Evolutionary conservation across 805 yeast species (phyloP).

Genomic region (Pichia deserticola): DNA sequence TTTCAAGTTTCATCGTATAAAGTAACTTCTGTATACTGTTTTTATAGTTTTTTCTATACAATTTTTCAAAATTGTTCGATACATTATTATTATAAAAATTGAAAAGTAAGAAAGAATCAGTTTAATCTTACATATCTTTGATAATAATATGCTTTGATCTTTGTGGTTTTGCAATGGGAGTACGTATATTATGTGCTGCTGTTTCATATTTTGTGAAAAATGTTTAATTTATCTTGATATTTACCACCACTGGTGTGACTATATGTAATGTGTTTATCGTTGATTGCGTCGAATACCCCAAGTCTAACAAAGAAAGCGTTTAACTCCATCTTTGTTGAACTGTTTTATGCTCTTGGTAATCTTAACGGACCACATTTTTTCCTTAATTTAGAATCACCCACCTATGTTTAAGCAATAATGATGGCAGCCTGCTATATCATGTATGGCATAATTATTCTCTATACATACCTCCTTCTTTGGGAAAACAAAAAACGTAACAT

Average conservation of each 20-base stretch:
- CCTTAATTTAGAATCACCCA: slow-evolving; percentile 42
- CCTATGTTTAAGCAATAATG: slow-evolving; percentile 39
- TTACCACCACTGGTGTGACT: slow-evolving; percentile 7
- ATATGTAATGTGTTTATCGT: slow-evolving; percentile 3
- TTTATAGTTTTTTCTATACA: too few species aligned
- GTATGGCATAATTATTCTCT: slow-evolving; percentile 13
- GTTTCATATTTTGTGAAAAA: slow-evolving; percentile 13
- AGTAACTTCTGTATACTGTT: too few species aligned
- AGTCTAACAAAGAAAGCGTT: slow-evolving; percentile 56
- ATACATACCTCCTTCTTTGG: slow-evolving; percentile 14
- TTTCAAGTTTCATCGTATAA: too few species aligned
- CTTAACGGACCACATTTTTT: slow-evolving; percentile 61
- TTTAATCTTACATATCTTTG: too few species aligned
- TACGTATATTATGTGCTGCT: slow-evolving; percentile 18
- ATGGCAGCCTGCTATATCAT: slow-evolving; percentile 19
- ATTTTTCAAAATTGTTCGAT: too few species aligned
- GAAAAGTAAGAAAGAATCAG: too few species aligned
- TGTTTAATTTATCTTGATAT: slow-evolving; percentile 23
- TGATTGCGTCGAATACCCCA: slow-evolving; percentile 35
- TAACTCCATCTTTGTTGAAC: slow-evolving; percentile 17
- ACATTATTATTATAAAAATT: too few species aligned
- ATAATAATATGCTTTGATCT: too few species aligned
- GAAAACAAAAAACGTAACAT: slow-evolving; percentile 45
- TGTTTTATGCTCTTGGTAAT: slow-evolving; percentile 52
- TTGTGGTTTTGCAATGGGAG: slow-evolving; percentile 26